Evolutionary conservation across 1,284 basidiomycete species (phyloP), one percentile per base, ranked within the genome.

Genomic region (Stereum hirsutum): DNA sequence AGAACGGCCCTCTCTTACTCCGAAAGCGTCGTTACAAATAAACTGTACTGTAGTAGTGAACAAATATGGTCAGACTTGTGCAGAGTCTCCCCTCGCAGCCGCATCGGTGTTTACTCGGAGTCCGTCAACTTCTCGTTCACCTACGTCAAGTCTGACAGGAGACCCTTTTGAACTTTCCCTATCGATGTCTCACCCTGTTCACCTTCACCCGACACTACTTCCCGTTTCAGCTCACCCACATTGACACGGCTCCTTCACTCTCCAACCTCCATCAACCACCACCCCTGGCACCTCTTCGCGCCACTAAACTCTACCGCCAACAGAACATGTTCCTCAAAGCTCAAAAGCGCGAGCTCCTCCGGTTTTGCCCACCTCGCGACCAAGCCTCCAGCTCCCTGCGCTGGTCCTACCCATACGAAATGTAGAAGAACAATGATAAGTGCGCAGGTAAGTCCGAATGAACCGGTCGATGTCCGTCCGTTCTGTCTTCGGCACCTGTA

Each of bases 351-450:
- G 15, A 95, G 67, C 56, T 91, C 84, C 44, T 78, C 72, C 0
- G 82, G 82, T 52, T 82, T 84, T 1, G 82, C 82, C 82, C 82
- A 85, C 51, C 75, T 75, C 0, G 93, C 91, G 19, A 97, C 72
- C n/a, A 97, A 80, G 0, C 93, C 93, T 2, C 91, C 93, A 0
- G 89, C 87, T 58, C 84, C 82, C 49, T 83, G 80, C 0, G 81
- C 81, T 15, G 70, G 65, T n/a, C 81, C 81, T 34, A 70, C n/a
- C n/a, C n/a, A n/a, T n/a, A n/a, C n/a, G n/a, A n/a, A n/a, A n/a
- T n/a, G n/a, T n/a, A n/a, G n/a, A n/a, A n/a, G n/a, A n/a, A n/a
- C n/a, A n/a, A n/a, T n/a, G n/a, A n/a, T n/a, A n/a, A n/a, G n/a
- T n/a, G n/a, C n/a, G n/a, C n/a, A n/a, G n/a, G n/a, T n/a, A n/a